Conservation (phyloP, 73 alveolate species). For the Urostyla sp. region DNA sequence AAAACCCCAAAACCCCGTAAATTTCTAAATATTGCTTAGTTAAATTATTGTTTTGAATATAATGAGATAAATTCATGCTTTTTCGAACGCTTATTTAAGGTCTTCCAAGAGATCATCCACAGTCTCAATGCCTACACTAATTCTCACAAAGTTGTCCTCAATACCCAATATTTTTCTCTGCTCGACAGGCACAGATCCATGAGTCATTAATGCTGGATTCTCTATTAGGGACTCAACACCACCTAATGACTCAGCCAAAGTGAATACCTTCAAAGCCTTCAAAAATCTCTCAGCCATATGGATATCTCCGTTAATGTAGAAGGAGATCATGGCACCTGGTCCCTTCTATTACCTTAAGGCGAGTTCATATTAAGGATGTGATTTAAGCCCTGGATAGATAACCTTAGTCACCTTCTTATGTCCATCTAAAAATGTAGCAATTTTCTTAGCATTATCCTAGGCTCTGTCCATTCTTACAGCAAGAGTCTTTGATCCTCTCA, state of each 20-base stretch:
- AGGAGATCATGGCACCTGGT: slow-evolving; percentile 89
- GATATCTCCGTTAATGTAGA: slow-evolving; percentile 85
- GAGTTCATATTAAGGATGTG: slow-evolving; percentile 92
- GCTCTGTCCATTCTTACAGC: slow-evolving; percentile 87
- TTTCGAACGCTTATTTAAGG: slow-evolving; percentile 85
- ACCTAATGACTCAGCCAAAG: slow-evolving; percentile 94
- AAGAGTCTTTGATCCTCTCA: slow-evolving; percentile 95
- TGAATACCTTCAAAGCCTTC: slow-evolving; percentile 79
- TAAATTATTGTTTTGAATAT: no score
- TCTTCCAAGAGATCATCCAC: slow-evolving; percentile 89
- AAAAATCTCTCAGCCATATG: slow-evolving; percentile 88
- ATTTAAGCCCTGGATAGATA: slow-evolving; percentile 95
- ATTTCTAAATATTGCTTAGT: no score
- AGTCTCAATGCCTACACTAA: slow-evolving; percentile 92
- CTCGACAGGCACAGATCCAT: slow-evolving; percentile 88
- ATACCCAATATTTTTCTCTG: slow-evolving; percentile 89
- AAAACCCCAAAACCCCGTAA: no score
- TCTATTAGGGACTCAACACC: slow-evolving; percentile 93
- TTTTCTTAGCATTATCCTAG: slow-evolving; percentile 89
- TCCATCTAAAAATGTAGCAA: slow-evolving; percentile 94
- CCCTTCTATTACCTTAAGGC: slow-evolving; percentile 92
- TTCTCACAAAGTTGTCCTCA: slow-evolving; percentile 85
- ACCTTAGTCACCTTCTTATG: slow-evolving; percentile 94
- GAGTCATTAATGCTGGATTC: slow-evolving; percentile 97
- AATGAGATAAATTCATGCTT: no score